These are phyloP conservation scores for Pichia thaimueangensis DNA, from an alignment of 805 yeast genomes.

Conservation along the genomic window DNA sequence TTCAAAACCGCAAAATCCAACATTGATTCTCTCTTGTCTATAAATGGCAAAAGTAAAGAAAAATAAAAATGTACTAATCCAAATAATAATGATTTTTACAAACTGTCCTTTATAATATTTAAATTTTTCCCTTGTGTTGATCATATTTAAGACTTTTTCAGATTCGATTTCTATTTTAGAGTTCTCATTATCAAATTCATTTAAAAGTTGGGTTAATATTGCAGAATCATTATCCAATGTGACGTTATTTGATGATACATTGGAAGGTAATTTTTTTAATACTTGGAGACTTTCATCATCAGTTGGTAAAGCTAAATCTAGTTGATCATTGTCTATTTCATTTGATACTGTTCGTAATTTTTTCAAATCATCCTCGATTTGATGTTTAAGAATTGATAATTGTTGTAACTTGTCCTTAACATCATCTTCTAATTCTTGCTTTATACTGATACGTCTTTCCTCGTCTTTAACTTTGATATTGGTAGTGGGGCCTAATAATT, in stretches of 20 bases:
- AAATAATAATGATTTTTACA: constrained; percentile 1
- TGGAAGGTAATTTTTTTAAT: not conserved
- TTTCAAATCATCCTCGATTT: constrained; percentile 4
- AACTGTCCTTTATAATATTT: constrained; percentile 6
- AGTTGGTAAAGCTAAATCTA: too few species aligned
- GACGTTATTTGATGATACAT: not conserved
- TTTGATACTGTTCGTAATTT: not conserved
- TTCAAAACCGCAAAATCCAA: constrained; percentile 77
- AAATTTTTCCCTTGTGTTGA: constrained; percentile 4
- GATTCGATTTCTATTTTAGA: constrained; percentile 22
- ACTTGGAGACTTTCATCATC: not conserved
- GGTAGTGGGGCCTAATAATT: not conserved
- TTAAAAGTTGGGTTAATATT: constrained; percentile 16
- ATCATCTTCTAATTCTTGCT: constrained; percentile 1
- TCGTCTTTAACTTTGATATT: not conserved
- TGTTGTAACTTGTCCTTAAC: constrained; percentile 5
- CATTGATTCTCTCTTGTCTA: constrained; percentile 51
- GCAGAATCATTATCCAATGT: constrained; percentile 7
- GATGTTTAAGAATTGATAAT: not conserved
- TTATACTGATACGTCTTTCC: not conserved
- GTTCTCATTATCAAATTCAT: constrained; percentile 20
- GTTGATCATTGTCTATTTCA: too few species aligned
- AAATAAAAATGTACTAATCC: constrained; percentile 1
- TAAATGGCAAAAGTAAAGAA: constrained; percentile 16
- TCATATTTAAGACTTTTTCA: constrained; percentile 15